Conservation (phyloP, 83 land plant species). For the Picea engelmannii region DNA sequence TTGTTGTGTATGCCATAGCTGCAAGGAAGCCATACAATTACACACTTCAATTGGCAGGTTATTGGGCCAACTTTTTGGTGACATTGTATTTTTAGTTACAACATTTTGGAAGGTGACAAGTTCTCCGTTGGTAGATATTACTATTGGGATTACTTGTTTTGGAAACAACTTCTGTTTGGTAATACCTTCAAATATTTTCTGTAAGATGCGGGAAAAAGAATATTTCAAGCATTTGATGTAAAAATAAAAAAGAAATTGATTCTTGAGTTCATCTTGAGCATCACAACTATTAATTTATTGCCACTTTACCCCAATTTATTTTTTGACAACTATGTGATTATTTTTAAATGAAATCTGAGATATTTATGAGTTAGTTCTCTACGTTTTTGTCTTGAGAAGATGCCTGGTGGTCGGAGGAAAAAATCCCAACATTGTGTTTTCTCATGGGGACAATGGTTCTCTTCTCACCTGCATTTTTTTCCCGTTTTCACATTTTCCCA, state of each 20-base stretch:
- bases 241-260: constrained; percentile 24
- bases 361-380: neutral
- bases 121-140: constrained; percentile 52
- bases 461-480: too few relatives aligned
- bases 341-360: neutral
- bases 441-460: too few relatives aligned
- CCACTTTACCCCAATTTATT: too few relatives aligned
- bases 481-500: too few relatives aligned
- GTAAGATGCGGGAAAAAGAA: constrained; percentile 71
- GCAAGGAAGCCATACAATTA: constrained; percentile 63
- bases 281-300: constrained; percentile 20
- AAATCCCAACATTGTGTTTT: too few relatives aligned
- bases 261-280: constrained; percentile 23
- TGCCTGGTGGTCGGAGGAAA: too few relatives aligned
- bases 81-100: constrained; percentile 58
- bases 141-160: constrained; percentile 69
- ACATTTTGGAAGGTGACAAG: constrained; percentile 69
- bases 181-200: constrained; percentile 53
- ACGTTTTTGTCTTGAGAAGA: too few relatives aligned
- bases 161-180: constrained; percentile 68
- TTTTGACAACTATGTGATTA: neutral
- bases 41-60: constrained; percentile 62
- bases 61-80: constrained; percentile 84
- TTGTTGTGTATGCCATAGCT: constrained; percentile 59
- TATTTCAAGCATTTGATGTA: constrained; percentile 37